Evolutionary conservation across 1,284 basidiomycete genomes (phyloP), one percentile per base, ranked within the genome.

Genomic region (Coniferiporia sulphurascens): DNA sequence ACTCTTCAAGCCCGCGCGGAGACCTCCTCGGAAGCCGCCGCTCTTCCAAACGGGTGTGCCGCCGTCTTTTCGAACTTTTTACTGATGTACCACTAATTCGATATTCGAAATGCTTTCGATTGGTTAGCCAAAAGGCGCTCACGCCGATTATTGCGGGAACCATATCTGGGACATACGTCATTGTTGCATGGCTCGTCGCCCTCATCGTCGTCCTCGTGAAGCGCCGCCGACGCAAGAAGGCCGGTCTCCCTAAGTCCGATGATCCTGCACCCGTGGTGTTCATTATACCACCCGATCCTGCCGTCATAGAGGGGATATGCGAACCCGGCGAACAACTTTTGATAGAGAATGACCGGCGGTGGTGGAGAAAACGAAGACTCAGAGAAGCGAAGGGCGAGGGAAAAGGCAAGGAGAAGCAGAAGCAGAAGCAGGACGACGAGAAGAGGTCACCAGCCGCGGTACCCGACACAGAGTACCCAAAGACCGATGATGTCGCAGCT

Each of bases 221-320:
- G 58, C 70, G 72, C 43, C 66, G 67, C 58, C 66, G 67, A 48
- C 66, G 70, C 62, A 68, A 69, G 59, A 56, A 62, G 67, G 68
- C 65, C 32, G 71, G 67, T 46, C n/a, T 35, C 21, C 41, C 35
- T 27, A 43, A 54, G 22, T 48, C 32, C 12, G 10, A 69, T 21
- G 59, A 59, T 68, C 67, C 65, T 66, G 68, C 65, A 68, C 70
- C 65, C 8, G 38, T 59, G 22, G 48, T 34, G 15, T 76, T 82
- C 64, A 76, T 86, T 60, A 79, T 87, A 36, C 85, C 85, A 17
- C 85, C 85, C 1, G 85, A 87, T 68, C 85, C 85, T 19, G 85
- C 85, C 41, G 75, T 87, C 49, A 69, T 86, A 34, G 69, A 79
- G 46, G 82, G 81, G 0, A 48, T 77, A 52, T 68, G 72, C 27